These are phyloP conservation scores for Podospora appendiculata DNA, from an alignment of 495 filamentous ascomycete genomes.

Conservation along the genomic window DNA sequence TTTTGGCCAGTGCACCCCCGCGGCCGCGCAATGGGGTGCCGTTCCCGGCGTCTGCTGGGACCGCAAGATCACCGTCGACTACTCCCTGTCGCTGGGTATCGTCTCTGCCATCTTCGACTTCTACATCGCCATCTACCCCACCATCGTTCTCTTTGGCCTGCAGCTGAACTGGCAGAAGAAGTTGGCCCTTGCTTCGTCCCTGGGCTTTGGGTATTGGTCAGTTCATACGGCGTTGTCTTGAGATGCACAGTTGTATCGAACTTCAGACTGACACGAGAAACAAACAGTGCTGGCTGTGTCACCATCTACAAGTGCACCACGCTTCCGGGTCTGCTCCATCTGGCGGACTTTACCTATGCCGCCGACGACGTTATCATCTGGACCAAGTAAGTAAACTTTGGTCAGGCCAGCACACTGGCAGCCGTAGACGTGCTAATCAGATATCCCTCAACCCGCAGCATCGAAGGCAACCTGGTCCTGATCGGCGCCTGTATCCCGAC, in stretches of 20 bases:
- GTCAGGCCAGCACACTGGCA: background rate
- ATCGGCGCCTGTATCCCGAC: slow-evolving; percentile 18
- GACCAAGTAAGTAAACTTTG: slow-evolving; percentile 20
- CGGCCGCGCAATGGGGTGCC: slow-evolving; percentile 13
- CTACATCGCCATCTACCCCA: slow-evolving; percentile 30
- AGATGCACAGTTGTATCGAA: background rate
- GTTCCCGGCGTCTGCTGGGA: slow-evolving; percentile 11
- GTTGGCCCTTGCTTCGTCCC: slow-evolving; percentile 10
- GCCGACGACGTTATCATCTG: slow-evolving; percentile 16
- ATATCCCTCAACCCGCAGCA: slow-evolving; percentile 1
- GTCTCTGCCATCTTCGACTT: slow-evolving; percentile 18
- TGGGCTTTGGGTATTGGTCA: slow-evolving; percentile 21
- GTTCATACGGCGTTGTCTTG: background rate
- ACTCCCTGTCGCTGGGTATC: slow-evolving; percentile 10
- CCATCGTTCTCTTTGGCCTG: slow-evolving; percentile 34
- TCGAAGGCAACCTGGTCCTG: slow-evolving; percentile 17
- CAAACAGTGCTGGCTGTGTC: slow-evolving; percentile 8
- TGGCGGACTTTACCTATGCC: slow-evolving; percentile 15
- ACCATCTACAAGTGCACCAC: slow-evolving; percentile 18
- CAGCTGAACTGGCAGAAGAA: slow-evolving; percentile 26
- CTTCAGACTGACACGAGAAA: background rate
- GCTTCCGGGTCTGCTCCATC: slow-evolving; percentile 2
- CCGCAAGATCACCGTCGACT: slow-evolving; percentile 12
- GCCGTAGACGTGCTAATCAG: background rate
- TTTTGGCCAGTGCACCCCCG: slow-evolving; percentile 18